These are phyloP conservation scores for Globisporangium megalacanthum DNA, from an alignment of 352 stramenopile genomes.

Conservation along the genomic window DNA sequence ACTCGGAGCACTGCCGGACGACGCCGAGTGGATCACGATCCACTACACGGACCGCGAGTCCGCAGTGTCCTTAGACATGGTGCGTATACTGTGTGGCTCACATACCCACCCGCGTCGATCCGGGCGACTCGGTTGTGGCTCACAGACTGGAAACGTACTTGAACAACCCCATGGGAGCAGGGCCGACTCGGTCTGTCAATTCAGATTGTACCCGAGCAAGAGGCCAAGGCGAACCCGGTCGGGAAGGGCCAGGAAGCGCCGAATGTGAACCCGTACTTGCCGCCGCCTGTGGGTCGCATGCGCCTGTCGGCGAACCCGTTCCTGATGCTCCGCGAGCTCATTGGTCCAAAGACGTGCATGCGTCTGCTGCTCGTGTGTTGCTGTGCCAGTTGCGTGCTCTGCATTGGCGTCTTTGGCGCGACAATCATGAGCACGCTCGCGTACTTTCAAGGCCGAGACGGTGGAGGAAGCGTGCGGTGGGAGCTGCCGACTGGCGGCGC, in stretches of 20 bases:
- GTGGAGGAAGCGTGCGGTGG: neutral
- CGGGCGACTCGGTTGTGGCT: neutral
- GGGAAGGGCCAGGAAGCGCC: slow-evolving; percentile 78
- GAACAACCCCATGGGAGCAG: slow-evolving; percentile 10
- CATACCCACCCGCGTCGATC: too few relatives aligned
- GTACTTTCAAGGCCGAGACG: slow-evolving; percentile 34
- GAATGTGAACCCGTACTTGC: slow-evolving; percentile 90
- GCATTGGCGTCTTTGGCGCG: slow-evolving; percentile 59
- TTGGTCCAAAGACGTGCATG: slow-evolving; percentile 56
- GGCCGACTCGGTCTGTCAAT: slow-evolving; percentile 55
- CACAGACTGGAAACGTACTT: neutral
- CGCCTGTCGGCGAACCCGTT: slow-evolving; percentile 80
- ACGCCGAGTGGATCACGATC: slow-evolving; percentile 72
- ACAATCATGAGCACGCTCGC: slow-evolving; percentile 78
- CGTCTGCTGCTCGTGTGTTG: slow-evolving; percentile 42
- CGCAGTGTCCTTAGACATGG: slow-evolving; percentile 59
- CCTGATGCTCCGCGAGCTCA: slow-evolving; percentile 68
- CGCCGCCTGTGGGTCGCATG: slow-evolving; percentile 81
- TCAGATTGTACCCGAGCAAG: slow-evolving; percentile 83
- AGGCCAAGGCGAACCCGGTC: slow-evolving; percentile 62
- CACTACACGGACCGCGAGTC: slow-evolving; percentile 72
- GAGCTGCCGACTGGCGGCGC: slow-evolving; percentile 8
- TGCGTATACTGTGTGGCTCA: slow-evolving; percentile 4
- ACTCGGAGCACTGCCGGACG: slow-evolving; percentile 64
- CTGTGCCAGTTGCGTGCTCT: slow-evolving; percentile 53